Conservation (phyloP, 495 filamentous ascomycete genomes). For the Tuber indicum region DNA sequence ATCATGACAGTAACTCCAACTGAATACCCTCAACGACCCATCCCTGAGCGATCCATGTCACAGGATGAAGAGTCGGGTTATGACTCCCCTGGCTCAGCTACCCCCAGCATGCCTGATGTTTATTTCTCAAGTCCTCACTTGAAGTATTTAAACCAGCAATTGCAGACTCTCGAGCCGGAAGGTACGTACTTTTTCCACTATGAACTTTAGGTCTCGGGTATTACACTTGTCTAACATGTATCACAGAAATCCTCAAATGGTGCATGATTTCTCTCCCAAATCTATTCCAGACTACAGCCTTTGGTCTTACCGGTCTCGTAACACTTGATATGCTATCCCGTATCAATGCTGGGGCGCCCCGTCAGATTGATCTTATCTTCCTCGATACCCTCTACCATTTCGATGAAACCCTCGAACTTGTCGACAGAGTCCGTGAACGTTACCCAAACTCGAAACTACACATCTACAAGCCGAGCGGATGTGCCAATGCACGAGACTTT, state of each 20-base stretch:
- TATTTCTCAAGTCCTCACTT: slow-evolving; percentile 85
- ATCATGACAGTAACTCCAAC: slow-evolving; percentile 34
- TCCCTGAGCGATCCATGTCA: slow-evolving; percentile 37
- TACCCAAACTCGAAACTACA: slow-evolving; percentile 78
- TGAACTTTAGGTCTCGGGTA: slow-evolving; percentile 12
- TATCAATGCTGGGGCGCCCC: slow-evolving; percentile 61
- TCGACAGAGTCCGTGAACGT: slow-evolving; percentile 65
- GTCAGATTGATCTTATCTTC: slow-evolving; percentile 83
- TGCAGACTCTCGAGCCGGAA: slow-evolving; percentile 72
- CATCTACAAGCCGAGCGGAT: slow-evolving; percentile 75
- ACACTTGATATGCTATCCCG: slow-evolving; percentile 94
- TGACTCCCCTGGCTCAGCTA: slow-evolving; percentile 57
- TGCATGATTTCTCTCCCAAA: slow-evolving; percentile 81
- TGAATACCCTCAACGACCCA: slow-evolving; percentile 21
- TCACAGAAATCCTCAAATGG: slow-evolving; percentile 80
- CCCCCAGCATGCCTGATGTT: slow-evolving; percentile 57
- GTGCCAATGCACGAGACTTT: slow-evolving; percentile 66
- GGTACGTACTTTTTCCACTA: slow-evolving; percentile 45
- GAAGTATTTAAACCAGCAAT: slow-evolving; percentile 77
- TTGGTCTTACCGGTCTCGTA: slow-evolving; percentile 86
- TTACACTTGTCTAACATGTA: slow-evolving; percentile 15
- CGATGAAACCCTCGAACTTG: slow-evolving; percentile 73
- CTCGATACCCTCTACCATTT: slow-evolving; percentile 97
- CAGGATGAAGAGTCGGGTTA: slow-evolving; percentile 76
- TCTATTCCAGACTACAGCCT: slow-evolving; percentile 95